Conservation (phyloP, 768 basidiomycete genomes). For the Paxillus rubicundulus region DNA sequence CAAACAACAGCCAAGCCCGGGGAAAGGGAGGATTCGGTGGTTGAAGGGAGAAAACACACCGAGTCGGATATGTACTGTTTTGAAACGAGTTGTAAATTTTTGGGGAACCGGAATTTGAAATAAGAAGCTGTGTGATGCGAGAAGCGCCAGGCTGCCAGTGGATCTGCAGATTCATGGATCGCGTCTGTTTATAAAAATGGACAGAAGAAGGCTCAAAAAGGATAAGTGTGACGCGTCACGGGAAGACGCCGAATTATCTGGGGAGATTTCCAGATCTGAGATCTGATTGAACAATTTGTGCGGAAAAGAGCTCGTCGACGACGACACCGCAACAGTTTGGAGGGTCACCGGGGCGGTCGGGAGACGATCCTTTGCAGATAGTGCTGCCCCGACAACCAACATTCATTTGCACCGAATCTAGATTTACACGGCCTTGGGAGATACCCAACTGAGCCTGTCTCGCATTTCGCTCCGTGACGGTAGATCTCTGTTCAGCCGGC, state of each 20-base stretch:
- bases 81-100: no score
- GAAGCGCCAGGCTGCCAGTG: constrained; percentile 11
- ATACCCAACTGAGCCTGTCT: constrained; percentile 1
- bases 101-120: constrained; percentile 26
- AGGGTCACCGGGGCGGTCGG: neutral
- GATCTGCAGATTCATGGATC: constrained; percentile 30
- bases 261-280: neutral
- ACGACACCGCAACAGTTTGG: neutral
- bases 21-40: no score
- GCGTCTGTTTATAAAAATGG: constrained; percentile 9
- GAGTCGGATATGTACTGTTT: no score
- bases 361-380: neutral
- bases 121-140: constrained; percentile 23
- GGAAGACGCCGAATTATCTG: neutral
- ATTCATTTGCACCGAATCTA: neutral
- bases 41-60: no score
- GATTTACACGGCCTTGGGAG: neutral
- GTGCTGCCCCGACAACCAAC: neutral
- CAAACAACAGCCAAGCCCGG: neutral
- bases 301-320: neutral
- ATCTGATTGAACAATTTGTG: constrained; percentile 13
- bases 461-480: neutral
- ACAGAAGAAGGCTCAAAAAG: constrained; percentile 12
- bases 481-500: constrained; percentile 9
- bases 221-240: constrained; percentile 19